A percentile compares a stretch with the other conserved stretches of the same genome.
phyloP scores from a whole-genome alignment of 208 protist genomes.

The Leishmania aethiopica region DNA sequence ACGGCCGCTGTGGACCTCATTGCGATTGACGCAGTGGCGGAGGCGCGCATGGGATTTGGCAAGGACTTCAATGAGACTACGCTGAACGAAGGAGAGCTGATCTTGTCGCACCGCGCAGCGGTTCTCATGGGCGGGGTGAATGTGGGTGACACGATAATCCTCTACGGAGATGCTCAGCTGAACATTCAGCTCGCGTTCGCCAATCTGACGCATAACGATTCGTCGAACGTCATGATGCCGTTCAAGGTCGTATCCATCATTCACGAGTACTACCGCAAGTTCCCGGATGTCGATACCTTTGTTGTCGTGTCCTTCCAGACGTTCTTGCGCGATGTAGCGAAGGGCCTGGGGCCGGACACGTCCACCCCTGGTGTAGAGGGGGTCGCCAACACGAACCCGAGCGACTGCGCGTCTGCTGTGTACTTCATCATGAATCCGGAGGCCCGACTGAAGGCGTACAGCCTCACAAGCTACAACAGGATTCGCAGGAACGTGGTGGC shows the following conservation, averaged over 20 bases:
- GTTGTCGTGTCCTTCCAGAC: constrained; percentile 38
- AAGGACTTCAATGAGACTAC: constrained; percentile 14
- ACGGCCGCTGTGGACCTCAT: constrained; percentile 5
- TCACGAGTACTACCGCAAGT: constrained; percentile 28
- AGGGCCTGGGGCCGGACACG: constrained; percentile 29
- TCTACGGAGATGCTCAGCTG: constrained; percentile 21
- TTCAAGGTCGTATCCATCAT: constrained; percentile 33
- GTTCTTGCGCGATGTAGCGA: constrained; percentile 26
- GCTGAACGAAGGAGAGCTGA: constrained; percentile 5
- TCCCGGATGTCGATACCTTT: constrained; percentile 24
- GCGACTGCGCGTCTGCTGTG: constrained; percentile 39
- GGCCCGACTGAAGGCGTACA: constrained; percentile 39
- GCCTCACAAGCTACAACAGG: constrained; percentile 42
- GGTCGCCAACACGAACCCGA: constrained; percentile 29
- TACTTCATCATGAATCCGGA: constrained; percentile 56
- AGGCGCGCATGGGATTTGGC: constrained; percentile 48
- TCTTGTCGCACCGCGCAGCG: constrained; percentile 22
- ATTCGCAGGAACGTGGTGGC: constrained; percentile 51
- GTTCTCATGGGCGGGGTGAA: constrained; percentile 23
- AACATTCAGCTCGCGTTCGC: constrained; percentile 22
- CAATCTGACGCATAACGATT: neutral
- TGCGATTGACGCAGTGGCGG: constrained; percentile 29
- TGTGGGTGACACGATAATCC: constrained; percentile 38
- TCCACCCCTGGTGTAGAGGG: neutral
- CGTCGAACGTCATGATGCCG: constrained; percentile 29